These are phyloP conservation scores for Henckelia pumila DNA, from an alignment of 257 asterid species.

Conservation along the genomic window DNA sequence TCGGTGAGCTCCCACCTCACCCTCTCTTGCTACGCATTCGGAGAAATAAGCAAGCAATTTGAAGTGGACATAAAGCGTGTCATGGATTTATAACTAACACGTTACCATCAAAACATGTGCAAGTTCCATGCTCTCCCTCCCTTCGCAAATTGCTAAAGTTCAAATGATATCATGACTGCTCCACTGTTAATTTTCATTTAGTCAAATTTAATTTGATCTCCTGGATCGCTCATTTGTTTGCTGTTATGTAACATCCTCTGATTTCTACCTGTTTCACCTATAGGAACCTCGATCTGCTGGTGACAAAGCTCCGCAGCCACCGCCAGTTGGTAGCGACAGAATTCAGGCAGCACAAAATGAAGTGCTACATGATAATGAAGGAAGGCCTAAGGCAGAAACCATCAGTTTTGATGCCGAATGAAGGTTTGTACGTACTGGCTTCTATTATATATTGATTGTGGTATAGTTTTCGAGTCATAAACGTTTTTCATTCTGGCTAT, in stretches of 20 bases:
- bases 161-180: neutral
- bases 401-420: slow-evolving; percentile 29
- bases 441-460: slow-evolving; percentile 25
- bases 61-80: neutral
- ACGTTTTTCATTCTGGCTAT: neutral
- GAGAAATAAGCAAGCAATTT: neutral
- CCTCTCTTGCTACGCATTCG: neutral
- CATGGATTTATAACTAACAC: neutral
- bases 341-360: slow-evolving; percentile 36
- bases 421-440: slow-evolving; percentile 35
- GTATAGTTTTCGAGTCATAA: neutral
- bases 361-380: slow-evolving; percentile 40
- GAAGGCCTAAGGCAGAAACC: slow-evolving; percentile 42
- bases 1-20: slow-evolving; percentile 39
- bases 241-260: neutral
- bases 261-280: slow-evolving; percentile 7
- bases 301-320: slow-evolving; percentile 45
- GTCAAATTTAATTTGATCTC: neutral
- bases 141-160: neutral
- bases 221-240: neutral
- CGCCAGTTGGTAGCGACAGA: slow-evolving; percentile 30
- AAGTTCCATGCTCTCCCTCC: neutral
- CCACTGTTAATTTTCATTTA: neutral
- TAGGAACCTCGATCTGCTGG: slow-evolving; percentile 71
- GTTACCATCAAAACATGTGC: neutral